Conservation (phyloP, 352 stramenopile genomes). For the Globisporangium splendens region DNA sequence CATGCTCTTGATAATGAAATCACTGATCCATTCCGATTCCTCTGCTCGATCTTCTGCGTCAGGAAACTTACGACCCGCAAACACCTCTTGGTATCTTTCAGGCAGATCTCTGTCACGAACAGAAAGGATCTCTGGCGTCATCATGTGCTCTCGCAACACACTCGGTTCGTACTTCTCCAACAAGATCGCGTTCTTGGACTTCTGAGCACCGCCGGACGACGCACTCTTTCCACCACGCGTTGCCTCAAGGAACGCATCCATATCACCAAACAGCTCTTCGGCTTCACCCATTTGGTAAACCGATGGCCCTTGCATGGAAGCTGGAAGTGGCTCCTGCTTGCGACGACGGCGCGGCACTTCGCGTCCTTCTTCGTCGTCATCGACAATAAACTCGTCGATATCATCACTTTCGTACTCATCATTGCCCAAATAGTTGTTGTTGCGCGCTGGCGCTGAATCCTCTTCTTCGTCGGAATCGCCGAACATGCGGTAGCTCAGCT, state of each 20-base stretch:
- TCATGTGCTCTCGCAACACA: conserved; percentile 87
- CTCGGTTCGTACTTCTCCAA: conserved; percentile 87
- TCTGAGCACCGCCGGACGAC: conserved; percentile 18
- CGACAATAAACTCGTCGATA: conserved; percentile 89
- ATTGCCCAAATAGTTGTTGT: conserved; percentile 81
- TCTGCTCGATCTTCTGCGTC: conserved; percentile 82
- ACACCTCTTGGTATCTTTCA: conserved; percentile 78
- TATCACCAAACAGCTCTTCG: conserved; percentile 87
- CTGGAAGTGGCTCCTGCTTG: conserved; percentile 65
- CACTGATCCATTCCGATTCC: conserved; percentile 87
- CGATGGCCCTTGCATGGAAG: conserved; percentile 82
- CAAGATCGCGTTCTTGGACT: conserved; percentile 82
- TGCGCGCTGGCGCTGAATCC: conserved; percentile 54
- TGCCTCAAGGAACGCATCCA: conserved; percentile 85
- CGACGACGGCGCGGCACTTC: conserved; percentile 68
- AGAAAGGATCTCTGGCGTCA: conserved; percentile 78
- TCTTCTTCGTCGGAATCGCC: conserved; percentile 87
- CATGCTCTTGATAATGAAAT: conserved; percentile 82
- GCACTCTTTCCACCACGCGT: conserved; percentile 44
- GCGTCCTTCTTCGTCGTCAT: conserved; percentile 86
- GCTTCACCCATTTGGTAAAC: conserved; percentile 90
- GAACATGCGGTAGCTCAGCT: conserved; percentile 88
- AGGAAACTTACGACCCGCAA: conserved; percentile 66
- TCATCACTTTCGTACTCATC: conserved; percentile 89
- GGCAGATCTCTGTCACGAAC: conserved; percentile 80